phyloP scores from a whole-genome alignment of 1,139 yeast species.

The Taiozyma sp. region DNA sequence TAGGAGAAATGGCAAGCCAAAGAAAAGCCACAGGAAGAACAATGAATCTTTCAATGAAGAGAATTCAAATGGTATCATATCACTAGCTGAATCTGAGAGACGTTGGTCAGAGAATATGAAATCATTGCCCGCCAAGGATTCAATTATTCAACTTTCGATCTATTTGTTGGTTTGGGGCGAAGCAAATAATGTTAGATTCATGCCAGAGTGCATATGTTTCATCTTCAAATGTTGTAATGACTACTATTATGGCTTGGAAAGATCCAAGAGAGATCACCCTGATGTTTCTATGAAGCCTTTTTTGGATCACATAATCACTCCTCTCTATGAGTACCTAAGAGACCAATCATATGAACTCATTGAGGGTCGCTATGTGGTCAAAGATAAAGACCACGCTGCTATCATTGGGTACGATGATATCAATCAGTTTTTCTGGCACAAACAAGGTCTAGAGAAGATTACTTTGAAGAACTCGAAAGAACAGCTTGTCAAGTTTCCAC shows the following conservation, averaged over 20 bases:
- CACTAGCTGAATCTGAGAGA: slow-evolving; percentile 37
- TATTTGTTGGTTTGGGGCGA: slow-evolving; percentile 77
- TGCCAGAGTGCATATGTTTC: slow-evolving; percentile 78
- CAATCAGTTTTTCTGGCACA: slow-evolving; percentile 60
- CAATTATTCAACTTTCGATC: slow-evolving; percentile 53
- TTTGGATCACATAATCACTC: slow-evolving; percentile 64
- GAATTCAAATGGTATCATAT: slow-evolving; percentile 7
- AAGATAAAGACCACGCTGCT: slow-evolving; percentile 48
- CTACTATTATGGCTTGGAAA: slow-evolving; percentile 39
- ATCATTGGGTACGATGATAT: slow-evolving; percentile 62
- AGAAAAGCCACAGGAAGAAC: slow-evolving; percentile 12
- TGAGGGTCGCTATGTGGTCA: slow-evolving; percentile 35
- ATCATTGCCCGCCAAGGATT: slow-evolving; percentile 42
- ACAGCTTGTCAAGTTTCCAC: slow-evolving; percentile 37
- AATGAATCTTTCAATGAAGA: slow-evolving; percentile 4
- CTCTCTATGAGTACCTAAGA: slow-evolving; percentile 54
- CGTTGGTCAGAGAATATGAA: slow-evolving; percentile 46
- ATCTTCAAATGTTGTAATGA: slow-evolving; percentile 69
- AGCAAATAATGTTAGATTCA: slow-evolving; percentile 68
- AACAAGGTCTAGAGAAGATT: slow-evolving; percentile 43
- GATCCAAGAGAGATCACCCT: slow-evolving; percentile 8
- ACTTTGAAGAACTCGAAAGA: slow-evolving; percentile 32
- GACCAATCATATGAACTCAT: slow-evolving; percentile 42
- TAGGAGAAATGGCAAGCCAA: slow-evolving; percentile 27
- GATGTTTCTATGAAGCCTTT: slow-evolving; percentile 29